Conservation (phyloP, 2,329 filamentous ascomycete species). For the Cadophora luteo-olivacea region DNA sequence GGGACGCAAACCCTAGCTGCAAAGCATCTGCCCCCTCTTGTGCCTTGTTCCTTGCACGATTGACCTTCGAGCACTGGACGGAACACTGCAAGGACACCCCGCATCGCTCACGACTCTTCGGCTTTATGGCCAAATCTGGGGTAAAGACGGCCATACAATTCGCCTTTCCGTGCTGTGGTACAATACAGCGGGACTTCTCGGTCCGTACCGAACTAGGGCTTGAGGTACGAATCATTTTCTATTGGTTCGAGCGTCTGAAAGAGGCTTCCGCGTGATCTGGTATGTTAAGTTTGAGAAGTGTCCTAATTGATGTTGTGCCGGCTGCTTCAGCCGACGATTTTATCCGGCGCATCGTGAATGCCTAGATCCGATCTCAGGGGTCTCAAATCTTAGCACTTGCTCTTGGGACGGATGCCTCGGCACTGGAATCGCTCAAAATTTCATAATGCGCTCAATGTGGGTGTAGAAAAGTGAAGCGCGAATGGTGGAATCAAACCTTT, state of each 20-base stretch:
- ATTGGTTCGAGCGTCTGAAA: conserved; percentile 5
- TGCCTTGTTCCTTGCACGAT: conserved; percentile 8
- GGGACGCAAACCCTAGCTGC: conserved; percentile 28
- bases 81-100: conserved; percentile 22
- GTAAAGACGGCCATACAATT: conserved; percentile 24
- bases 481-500: conserved; percentile 9
- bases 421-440: not conserved
- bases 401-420: not conserved
- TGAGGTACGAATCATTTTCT: not conserved
- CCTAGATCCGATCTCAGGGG: not conserved
- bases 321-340: conserved; percentile 26
- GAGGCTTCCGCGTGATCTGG: conserved; percentile 17
- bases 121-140: conserved; percentile 21
- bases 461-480: not conserved
- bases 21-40: not conserved
- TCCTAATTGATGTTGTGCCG: conserved; percentile 6
- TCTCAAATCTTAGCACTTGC: not conserved
- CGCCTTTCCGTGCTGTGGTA: conserved; percentile 14
- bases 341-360: conserved; percentile 13
- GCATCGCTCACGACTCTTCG: conserved; percentile 13
- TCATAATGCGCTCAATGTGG: not conserved
- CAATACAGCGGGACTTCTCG: conserved; percentile 19
- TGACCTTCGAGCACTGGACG: conserved; percentile 20
- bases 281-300: not conserved
- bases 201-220: conserved; percentile 20